Evolutionary conservation across 306 rosid genomes (phyloP), one percentile per base, ranked within the genome.

Genomic region (Vicia sativa): DNA sequence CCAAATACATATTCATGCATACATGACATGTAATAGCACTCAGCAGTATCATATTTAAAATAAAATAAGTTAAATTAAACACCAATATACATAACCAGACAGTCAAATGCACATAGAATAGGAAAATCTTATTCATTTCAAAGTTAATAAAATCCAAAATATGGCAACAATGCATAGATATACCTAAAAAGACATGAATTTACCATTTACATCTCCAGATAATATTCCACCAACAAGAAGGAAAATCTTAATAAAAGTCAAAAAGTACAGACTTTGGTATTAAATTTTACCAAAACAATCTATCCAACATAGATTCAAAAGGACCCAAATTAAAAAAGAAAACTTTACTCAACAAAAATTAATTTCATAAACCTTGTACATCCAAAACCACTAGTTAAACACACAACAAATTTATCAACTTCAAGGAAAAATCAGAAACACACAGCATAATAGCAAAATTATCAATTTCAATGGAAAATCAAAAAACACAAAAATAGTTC

Each of bases 1-100:
- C 62, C 62, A 55, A 55, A 55, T 26, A 55, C 39, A 52, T 34
- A 9, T 34, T 34, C 65, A 68, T 7, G 43, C 52, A 25, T 31
- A 38, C 67, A 18, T 5, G n/a, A n/a, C n/a, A 9, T 1, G 7
- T 3, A 23, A 35, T 44, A 13, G n/a, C 54, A 42, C n/a, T 28
- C 15, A 42, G 25, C 42, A 69, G 60, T 25, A 26, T 25, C 28
- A 54, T 25, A 25, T 26, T 25, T 5, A 52, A 52, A 54, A 53
- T 5, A 52, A 52, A 54, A 53, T 12, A 4, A 50, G 29, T 18
- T 18, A 1, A 50, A 50, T 18, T 18, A 5, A 23, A 25, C 6
- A 34, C 38, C 38, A 34, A 34, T 34, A 34, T 34, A 23, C 9
- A 53, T 53, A 48, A 15, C 16, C 11, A 53, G 21, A 7, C 38